Evolutionary conservation across 371 early-diverging fungal genomes (phyloP).

Genomic region (Zancudomyces culisetae): DNA sequence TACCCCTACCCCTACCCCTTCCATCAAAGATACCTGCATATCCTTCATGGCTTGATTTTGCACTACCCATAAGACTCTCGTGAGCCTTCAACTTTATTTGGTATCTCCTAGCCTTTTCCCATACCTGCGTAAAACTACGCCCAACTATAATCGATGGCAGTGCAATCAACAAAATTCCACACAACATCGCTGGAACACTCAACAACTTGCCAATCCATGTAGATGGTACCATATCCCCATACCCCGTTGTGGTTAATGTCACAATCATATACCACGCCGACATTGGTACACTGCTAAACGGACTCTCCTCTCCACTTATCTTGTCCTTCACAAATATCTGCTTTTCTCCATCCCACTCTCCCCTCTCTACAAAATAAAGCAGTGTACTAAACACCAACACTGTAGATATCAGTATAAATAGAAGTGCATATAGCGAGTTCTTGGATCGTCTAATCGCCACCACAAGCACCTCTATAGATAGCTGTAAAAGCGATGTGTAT

Average conservation of each 20-base stretch:
- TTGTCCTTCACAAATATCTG: slow-evolving; percentile 39
- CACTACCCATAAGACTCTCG: no score
- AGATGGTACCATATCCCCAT: slow-evolving; percentile 67
- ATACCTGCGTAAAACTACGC: slow-evolving; percentile 66
- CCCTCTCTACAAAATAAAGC: slow-evolving; percentile 71
- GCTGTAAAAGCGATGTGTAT: slow-evolving; percentile 40
- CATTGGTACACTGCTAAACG: slow-evolving; percentile 66
- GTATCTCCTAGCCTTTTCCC: slow-evolving; percentile 40
- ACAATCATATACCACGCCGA: slow-evolving; percentile 67
- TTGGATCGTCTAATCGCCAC: slow-evolving; percentile 56
- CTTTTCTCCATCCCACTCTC: slow-evolving; percentile 48
- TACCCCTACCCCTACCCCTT: no score
- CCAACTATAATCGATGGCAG: slow-evolving; percentile 76
- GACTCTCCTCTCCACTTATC: slow-evolving; percentile 39
- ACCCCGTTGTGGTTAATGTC: slow-evolving; percentile 72
- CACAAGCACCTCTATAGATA: slow-evolving; percentile 72
- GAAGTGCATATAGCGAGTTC: slow-evolving; percentile 53
- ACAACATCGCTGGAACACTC: slow-evolving; percentile 70
- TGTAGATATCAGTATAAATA: slow-evolving; percentile 53
- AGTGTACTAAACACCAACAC: slow-evolving; percentile 57
- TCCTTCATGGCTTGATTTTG: no score
- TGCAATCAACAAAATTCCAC: slow-evolving; percentile 63
- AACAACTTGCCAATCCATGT: slow-evolving; percentile 68
- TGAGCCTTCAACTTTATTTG: no score
- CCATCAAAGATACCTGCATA: no score